Percentiles rank a stretch among this genome's conserved stretches.
Conservation (phyloP, 164 flowering plant species). For the Akebia trifoliata region DNA sequence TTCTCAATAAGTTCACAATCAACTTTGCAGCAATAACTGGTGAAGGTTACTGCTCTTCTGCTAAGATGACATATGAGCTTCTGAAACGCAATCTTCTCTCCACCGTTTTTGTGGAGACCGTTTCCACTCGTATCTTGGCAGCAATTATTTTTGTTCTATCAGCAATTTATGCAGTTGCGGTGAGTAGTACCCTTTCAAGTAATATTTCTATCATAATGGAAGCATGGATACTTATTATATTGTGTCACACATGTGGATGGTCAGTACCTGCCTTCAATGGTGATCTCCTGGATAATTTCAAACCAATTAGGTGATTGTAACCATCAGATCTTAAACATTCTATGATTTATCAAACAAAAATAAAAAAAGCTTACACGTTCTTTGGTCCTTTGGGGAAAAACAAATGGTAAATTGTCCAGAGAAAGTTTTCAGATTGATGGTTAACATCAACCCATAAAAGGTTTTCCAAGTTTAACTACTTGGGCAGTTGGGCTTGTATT, state of each 20-base stretch:
- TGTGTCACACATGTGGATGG: background rate
- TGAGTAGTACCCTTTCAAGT: conserved; percentile 22
- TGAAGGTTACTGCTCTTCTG: conserved; percentile 71
- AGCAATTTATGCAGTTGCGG: conserved; percentile 62
- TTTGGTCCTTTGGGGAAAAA: background rate
- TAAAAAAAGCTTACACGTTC: too few relatives aligned
- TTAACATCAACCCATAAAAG: background rate
- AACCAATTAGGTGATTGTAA: too few relatives aligned
- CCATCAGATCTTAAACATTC: too few relatives aligned
- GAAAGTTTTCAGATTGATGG: background rate
- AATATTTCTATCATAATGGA: background rate
- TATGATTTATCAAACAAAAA: too few relatives aligned
- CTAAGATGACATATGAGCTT: conserved; percentile 83
- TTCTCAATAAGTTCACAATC: conserved; percentile 75
- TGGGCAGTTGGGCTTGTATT: too few relatives aligned
- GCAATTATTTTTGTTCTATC: conserved; percentile 64
- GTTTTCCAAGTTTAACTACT: too few relatives aligned
- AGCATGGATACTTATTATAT: background rate
- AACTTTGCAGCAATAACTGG: conserved; percentile 89
- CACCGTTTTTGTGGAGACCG: conserved; percentile 74
- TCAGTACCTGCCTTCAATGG: background rate
- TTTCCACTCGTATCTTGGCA: conserved; percentile 62
- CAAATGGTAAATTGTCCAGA: background rate
- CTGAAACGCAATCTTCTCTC: conserved; percentile 76
- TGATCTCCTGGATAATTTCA: background rate